Evolutionary conservation across 805 yeast species (phyloP).

Genomic region (Nematodospora valgi): DNA sequence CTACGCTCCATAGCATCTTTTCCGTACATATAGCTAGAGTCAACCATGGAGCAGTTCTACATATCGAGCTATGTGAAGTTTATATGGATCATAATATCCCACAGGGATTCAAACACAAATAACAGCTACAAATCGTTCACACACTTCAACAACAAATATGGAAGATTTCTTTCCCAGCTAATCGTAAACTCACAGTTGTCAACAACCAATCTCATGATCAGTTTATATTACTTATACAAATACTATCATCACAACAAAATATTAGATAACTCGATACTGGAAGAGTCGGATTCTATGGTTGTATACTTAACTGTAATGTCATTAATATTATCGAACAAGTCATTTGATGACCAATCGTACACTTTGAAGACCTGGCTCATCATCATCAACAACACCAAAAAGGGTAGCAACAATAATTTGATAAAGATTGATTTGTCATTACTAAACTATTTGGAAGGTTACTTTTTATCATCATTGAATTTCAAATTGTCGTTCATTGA

Average conservation of each 20-base stretch:
- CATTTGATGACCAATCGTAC: constrained; percentile 47
- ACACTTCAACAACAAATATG: constrained; percentile 8
- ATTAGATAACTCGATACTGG: too few species aligned
- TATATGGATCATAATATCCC: constrained; percentile 6
- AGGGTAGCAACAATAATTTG: constrained; percentile 2
- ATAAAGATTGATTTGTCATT: constrained; percentile 19
- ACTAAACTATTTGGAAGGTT: constrained; percentile 25
- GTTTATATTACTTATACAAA: constrained; percentile 22
- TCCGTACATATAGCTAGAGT: too few species aligned
- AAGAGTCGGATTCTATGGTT: constrained; percentile 12
- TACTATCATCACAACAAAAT: constrained; percentile 13
- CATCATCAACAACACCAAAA: constrained; percentile 15
- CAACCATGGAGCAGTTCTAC: constrained; percentile 11
- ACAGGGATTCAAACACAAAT: not conserved
- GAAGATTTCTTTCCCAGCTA: constrained; percentile 6
- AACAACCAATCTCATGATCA: constrained; percentile 19
- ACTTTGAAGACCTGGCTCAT: constrained; percentile 50
- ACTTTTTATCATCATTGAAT: constrained; percentile 23
- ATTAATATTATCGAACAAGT: constrained; percentile 36
- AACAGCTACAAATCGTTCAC: constrained; percentile 1
- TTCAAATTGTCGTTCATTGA: constrained; percentile 24
- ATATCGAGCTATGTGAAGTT: constrained; percentile 7
- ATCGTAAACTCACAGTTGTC: constrained; percentile 18
- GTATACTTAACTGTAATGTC: constrained; percentile 23
- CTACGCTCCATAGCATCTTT: too few species aligned